Percentiles rank a stretch among this genome's conserved stretches.
phyloP scores from a whole-genome alignment of 306 rosid genomes.

The Rosa persica region DNA sequence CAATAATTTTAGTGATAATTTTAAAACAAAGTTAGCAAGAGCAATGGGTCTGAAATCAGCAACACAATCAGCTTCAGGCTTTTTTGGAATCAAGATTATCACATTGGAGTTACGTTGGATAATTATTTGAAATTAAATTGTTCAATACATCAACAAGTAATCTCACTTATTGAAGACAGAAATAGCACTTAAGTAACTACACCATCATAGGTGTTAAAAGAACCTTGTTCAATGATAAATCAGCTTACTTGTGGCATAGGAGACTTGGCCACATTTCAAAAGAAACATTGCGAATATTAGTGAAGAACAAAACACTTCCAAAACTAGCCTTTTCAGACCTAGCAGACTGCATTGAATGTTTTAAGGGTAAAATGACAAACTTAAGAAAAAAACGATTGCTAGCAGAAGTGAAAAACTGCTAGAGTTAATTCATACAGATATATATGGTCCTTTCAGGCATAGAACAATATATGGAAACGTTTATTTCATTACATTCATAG shows the following conservation, averaged over 20 bases:
- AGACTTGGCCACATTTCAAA: neutral
- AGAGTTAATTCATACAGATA: neutral
- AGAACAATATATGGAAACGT: neutral
- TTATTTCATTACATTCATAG: neutral
- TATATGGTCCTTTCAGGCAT: neutral
- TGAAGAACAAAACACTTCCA: neutral
- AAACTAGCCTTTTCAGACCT: neutral
- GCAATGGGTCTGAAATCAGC: too few relatives aligned
- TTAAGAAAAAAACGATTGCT: neutral
- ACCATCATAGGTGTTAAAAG: neutral
- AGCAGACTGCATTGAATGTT: neutral
- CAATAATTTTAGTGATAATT: too few relatives aligned
- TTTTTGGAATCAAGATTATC: too few relatives aligned
- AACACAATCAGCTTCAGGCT: too few relatives aligned
- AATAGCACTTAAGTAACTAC: neutral
- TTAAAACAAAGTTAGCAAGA: too few relatives aligned
- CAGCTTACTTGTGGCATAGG: neutral
- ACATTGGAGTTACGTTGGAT: neutral
- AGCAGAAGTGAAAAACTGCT: neutral
- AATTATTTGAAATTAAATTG: neutral
- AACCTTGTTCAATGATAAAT: neutral
- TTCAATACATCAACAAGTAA: neutral
- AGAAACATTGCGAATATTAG: neutral
- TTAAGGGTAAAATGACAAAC: neutral
- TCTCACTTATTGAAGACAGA: neutral